phyloP scores from a whole-genome alignment of 192 early-diverging fungal species.

The Coemansia sp. region DNA sequence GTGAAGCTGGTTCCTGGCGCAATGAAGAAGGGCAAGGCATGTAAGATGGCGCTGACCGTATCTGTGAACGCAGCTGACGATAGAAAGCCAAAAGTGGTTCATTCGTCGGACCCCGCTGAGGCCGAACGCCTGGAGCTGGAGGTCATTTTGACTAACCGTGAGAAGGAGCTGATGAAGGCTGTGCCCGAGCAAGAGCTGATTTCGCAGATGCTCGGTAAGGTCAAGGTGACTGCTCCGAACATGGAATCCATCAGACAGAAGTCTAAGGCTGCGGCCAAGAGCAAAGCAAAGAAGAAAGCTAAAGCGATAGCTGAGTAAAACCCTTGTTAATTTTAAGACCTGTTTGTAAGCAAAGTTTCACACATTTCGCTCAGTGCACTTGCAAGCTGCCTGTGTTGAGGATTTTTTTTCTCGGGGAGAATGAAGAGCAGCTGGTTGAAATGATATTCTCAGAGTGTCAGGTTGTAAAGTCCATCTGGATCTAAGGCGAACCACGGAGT shows the following conservation, averaged over 20 bases:
- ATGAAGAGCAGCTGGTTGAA: too few species aligned
- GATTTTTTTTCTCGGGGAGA: too few species aligned
- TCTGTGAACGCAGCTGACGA: conserved; percentile 43
- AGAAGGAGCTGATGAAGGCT: conserved; percentile 76
- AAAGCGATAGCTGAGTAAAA: not conserved
- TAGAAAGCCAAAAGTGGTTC: conserved; percentile 5
- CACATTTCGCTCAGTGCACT: too few species aligned
- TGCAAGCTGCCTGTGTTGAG: too few species aligned
- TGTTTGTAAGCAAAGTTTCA: too few species aligned
- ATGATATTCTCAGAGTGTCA: too few species aligned
- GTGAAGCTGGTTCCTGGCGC: conserved; percentile 89
- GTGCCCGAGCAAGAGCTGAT: conserved; percentile 85
- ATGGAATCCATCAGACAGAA: conserved; percentile 64
- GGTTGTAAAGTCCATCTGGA: too few species aligned
- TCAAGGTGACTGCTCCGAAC: conserved; percentile 78
- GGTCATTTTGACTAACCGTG: conserved; percentile 53
- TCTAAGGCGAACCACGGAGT: too few species aligned
- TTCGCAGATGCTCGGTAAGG: conserved; percentile 81
- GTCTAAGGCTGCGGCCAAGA: conserved; percentile 47
- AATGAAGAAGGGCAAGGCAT: conserved; percentile 87
- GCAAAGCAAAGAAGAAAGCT: conserved; percentile 34
- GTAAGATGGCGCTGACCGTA: conserved; percentile 57
- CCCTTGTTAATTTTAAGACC: too few species aligned
- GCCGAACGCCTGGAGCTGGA: conserved; percentile 39
- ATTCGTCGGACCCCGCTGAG: conserved; percentile 20